Conservation (phyloP, 306 rosid genomes). For the Cicer judaicum region DNA sequence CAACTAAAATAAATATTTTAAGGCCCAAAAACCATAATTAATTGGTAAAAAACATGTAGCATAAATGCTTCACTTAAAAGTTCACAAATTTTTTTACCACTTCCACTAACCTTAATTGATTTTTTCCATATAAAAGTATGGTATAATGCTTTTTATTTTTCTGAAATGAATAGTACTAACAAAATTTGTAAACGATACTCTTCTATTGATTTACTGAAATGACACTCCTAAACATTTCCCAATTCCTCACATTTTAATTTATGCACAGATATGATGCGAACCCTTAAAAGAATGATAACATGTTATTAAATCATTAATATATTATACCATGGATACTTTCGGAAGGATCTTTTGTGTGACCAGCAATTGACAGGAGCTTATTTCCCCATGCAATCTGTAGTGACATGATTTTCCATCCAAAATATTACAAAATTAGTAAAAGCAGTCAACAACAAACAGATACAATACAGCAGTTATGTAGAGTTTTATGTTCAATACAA, state of each 20-base stretch:
- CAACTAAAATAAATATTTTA: not conserved
- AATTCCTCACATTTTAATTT: constrained; percentile 14
- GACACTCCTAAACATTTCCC: constrained; percentile 14
- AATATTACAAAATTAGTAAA: constrained; percentile 37
- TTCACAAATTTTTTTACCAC: not conserved
- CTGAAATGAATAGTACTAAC: constrained; percentile 8
- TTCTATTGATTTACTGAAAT: constrained; percentile 24
- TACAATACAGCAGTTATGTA: constrained; percentile 25
- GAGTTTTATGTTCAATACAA: constrained; percentile 47
- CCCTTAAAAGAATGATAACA: constrained; percentile 35
- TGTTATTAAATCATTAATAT: not conserved
- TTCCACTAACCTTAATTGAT: constrained; percentile 17
- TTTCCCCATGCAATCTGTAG: constrained; percentile 83
- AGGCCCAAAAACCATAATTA: not conserved
- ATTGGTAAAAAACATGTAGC: not conserved
- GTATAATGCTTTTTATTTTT: constrained; percentile 22
- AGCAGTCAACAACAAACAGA: constrained; percentile 29
- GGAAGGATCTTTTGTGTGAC: constrained; percentile 82
- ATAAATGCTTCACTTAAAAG: constrained; percentile 16
- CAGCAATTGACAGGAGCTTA: constrained; percentile 84
- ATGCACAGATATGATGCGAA: constrained; percentile 36
- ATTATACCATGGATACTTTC: constrained; percentile 79
- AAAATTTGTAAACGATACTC: not conserved
- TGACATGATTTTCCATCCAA: constrained; percentile 33
- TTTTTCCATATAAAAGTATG: not conserved